Evolutionary conservation across 345 rosid species (phyloP).

Genomic region (Eucalyptus erythrocorys): DNA sequence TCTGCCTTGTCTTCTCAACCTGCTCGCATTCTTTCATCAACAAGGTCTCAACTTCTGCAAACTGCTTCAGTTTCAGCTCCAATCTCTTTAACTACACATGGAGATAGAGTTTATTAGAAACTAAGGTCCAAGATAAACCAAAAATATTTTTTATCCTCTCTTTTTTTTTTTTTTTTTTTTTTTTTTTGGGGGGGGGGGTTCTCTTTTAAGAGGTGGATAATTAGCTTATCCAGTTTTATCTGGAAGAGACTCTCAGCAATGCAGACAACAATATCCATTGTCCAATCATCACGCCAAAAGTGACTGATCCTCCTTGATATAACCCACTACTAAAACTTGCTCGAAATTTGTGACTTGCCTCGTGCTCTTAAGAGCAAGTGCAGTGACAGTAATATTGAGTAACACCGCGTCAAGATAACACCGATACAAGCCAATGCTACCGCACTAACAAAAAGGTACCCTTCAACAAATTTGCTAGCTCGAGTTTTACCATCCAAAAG

Average conservation of each 20-base stretch:
- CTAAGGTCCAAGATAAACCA: not conserved
- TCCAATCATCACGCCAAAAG: not conserved
- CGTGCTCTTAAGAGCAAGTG: not conserved
- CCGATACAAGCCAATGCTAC: not conserved
- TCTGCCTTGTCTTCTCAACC: conserved; percentile 88
- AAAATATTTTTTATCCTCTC: not conserved
- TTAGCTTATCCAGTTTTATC: not conserved
- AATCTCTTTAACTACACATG: conserved; percentile 68
- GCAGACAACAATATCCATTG: not conserved
- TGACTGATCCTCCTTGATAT: not conserved
- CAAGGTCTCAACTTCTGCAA: conserved; percentile 92
- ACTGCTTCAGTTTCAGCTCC: conserved; percentile 97
- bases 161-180: too few species aligned
- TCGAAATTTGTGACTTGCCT: not conserved
- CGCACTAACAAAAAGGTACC: not conserved
- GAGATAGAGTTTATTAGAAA: not conserved
- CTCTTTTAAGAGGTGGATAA: not conserved
- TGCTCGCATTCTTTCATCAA: conserved; percentile 97
- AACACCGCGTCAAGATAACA: not conserved
- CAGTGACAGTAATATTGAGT: not conserved
- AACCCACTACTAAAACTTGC: not conserved
- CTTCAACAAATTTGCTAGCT: not conserved
- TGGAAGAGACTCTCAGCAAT: not conserved
- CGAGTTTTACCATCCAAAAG: not conserved
- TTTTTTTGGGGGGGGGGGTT: not conserved